These are phyloP conservation scores for Eimeria maxima DNA, from an alignment of 169 alveolate species.

Conservation along the genomic window DNA sequence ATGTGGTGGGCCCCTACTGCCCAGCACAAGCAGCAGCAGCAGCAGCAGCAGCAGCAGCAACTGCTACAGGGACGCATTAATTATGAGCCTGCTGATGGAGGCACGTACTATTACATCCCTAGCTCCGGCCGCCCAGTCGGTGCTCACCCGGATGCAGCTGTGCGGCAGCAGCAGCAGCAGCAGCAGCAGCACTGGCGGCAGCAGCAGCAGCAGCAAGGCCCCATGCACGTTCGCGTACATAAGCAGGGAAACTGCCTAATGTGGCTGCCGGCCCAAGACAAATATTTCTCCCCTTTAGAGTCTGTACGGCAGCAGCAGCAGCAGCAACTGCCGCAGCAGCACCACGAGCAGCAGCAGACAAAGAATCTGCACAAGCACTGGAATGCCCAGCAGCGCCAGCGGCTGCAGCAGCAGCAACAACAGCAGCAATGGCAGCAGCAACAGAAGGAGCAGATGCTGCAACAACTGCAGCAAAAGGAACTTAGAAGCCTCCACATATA, in stretches of 20 bases:
- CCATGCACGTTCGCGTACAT: conserved; percentile 38
- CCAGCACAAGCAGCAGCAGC: conserved; percentile 11
- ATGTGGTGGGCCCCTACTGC: neutral
- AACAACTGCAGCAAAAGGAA: conserved; percentile 13
- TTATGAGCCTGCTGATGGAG: neutral
- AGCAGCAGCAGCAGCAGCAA: conserved; percentile 29
- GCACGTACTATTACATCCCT: neutral
- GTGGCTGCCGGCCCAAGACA: conserved; percentile 5
- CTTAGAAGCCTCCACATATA: conserved; percentile 9
- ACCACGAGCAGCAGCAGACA: neutral
- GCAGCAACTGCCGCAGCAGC: conserved; percentile 27
- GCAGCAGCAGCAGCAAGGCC: conserved; percentile 50
- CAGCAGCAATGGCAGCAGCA: conserved; percentile 40
- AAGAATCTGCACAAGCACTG: neutral
- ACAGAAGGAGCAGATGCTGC: neutral
- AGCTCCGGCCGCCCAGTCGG: neutral
- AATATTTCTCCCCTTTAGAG: neutral
- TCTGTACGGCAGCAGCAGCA: conserved; percentile 34
- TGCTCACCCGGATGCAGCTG: neutral
- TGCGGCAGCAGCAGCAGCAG: conserved; percentile 17
- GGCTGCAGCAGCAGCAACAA: neutral
- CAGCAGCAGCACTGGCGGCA: conserved; percentile 20
- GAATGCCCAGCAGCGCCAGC: neutral
- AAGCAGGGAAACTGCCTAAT: conserved; percentile 50
- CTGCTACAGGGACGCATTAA: neutral